phyloP scores from a whole-genome alignment of 805 yeast genomes.

The Lipomyces orientalis region DNA sequence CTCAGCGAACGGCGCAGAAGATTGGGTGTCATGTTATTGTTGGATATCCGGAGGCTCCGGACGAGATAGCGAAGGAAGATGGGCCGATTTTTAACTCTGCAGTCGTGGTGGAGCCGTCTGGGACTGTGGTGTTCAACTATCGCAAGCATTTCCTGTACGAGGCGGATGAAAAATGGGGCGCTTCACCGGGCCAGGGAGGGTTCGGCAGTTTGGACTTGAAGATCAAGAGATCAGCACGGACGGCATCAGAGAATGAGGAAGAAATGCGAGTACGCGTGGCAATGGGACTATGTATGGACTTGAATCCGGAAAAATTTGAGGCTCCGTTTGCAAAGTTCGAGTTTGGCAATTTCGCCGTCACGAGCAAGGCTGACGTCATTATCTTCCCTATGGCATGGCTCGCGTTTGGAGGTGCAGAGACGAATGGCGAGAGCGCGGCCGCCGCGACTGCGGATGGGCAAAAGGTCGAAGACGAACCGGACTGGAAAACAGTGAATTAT shows the following conservation, averaged over 20 bases:
- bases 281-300: constrained; percentile 93
- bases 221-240: neutral
- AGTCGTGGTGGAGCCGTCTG: constrained; percentile 62
- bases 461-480: constrained; percentile 46
- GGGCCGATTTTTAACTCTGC: constrained; percentile 70
- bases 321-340: constrained; percentile 81
- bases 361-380: constrained; percentile 58
- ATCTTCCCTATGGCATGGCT: constrained; percentile 91
- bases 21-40: constrained; percentile 50
- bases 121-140: constrained; percentile 67
- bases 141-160: constrained; percentile 77
- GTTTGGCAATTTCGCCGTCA: constrained; percentile 61
- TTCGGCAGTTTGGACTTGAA: constrained; percentile 58
- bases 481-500: constrained; percentile 61
- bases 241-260: constrained; percentile 6
- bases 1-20: constrained; percentile 47
- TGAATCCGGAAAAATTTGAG: constrained; percentile 82
- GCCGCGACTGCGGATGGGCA: constrained; percentile 25
- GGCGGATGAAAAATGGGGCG: constrained; percentile 83
- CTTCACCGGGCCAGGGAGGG: constrained; percentile 66
- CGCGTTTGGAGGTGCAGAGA: constrained; percentile 25
- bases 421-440: neutral
- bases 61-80: constrained; percentile 17
- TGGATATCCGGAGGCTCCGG: constrained; percentile 75
- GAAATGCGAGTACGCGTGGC: constrained; percentile 52